Evolutionary conservation across 768 basidiomycete species (phyloP).

Genomic region (Boletus speciosus): DNA sequence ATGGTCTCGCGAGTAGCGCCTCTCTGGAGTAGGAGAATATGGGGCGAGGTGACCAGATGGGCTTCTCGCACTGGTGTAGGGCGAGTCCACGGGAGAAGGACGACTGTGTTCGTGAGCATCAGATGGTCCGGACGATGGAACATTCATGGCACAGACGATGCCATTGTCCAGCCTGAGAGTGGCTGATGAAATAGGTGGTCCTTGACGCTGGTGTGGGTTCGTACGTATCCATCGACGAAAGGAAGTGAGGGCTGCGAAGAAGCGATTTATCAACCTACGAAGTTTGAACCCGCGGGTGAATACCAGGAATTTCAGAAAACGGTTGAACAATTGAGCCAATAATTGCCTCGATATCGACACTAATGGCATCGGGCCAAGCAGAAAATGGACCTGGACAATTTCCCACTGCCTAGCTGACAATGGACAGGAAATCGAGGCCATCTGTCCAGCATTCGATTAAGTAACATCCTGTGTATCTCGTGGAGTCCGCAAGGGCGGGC

Average conservation of each 20-base stretch:
- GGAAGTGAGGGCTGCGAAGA: conserved; percentile 2
- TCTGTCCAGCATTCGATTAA: no score
- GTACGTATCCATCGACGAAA: neutral
- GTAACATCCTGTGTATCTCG: no score
- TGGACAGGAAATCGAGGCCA: neutral
- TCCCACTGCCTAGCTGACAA: no score
- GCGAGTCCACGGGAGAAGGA: conserved; percentile 12
- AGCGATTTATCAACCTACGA: neutral
- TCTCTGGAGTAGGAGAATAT: conserved; percentile 10
- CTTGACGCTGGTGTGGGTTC: neutral
- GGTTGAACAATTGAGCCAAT: neutral
- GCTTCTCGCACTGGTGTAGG: conserved; percentile 12
- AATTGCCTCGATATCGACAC: neutral
- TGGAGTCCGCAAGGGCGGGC: no score
- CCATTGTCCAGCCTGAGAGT: neutral
- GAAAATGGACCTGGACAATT: neutral
- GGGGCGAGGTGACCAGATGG: conserved; percentile 21
- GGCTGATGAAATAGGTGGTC: neutral
- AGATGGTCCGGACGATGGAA: conserved; percentile 4
- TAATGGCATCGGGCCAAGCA: neutral
- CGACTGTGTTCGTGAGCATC: neutral
- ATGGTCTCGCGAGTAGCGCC: conserved; percentile 7
- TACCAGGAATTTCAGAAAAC: conserved; percentile 1
- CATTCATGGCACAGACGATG: conserved; percentile 15
- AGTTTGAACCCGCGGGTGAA: neutral